A percentile compares a stretch with the other conserved stretches of the same genome.
phyloP scores from a whole-genome alignment of 345 rosid species.

The Euphorbia peplus region DNA sequence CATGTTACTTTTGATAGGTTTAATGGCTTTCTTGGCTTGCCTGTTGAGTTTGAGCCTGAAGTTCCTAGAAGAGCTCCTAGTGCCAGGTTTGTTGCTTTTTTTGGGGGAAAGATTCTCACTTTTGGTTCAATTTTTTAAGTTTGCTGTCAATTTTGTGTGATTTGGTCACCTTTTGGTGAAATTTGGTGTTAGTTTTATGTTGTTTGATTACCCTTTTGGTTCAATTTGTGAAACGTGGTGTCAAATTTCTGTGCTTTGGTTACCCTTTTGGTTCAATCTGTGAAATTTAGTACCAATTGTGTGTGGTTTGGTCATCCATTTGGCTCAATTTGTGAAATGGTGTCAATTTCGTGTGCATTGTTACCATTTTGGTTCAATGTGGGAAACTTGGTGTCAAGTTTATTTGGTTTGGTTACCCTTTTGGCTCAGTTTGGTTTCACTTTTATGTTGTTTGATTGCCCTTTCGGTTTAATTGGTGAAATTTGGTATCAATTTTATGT shows the following conservation, averaged over 20 bases:
- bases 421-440: background rate
- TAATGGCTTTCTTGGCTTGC: constrained; percentile 95
- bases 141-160: background rate
- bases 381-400: too few species aligned
- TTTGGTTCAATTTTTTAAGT: background rate
- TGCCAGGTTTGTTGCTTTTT: constrained; percentile 59
- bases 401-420: too few species aligned
- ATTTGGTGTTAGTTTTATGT: background rate
- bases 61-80: constrained; percentile 92
- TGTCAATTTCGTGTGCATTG: background rate
- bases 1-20: constrained; percentile 99
- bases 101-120: background rate
- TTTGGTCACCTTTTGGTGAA: too few species aligned
- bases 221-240: too few species aligned
- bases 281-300: background rate
- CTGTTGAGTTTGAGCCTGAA: constrained; percentile 97
- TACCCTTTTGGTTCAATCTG: background rate
- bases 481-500: background rate
- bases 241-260: too few species aligned
- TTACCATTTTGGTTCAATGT: too few species aligned
- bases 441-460: too few species aligned
- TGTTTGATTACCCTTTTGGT: background rate
- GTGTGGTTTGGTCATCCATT: too few species aligned
- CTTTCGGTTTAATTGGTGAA: too few species aligned
- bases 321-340: too few species aligned